Base-by-base conservation (phyloP, 371 early-diverging fungal genomes). In the Mitosporidium daphniae region DNA sequence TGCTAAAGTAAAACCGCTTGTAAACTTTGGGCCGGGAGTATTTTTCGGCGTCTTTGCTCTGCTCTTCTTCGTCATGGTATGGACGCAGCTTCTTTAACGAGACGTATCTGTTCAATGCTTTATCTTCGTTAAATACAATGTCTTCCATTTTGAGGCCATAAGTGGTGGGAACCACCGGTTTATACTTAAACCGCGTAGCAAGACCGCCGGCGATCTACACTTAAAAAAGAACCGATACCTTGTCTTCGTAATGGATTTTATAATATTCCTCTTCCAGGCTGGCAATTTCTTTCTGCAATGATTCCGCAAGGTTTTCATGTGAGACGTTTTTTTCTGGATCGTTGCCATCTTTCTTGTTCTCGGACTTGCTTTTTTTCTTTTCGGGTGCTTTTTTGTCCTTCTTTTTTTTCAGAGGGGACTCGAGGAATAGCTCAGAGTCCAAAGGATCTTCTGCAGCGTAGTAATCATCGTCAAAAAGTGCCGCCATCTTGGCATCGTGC, bases 231-330 rank as follows among this genome's bases (percentile, higher is more conserved):
- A 15, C 15, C 23, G 36, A 26, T 38, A 74, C 55, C 34, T 74
- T 58, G 39, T 80, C 84, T 41, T 82, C 80, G 38, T 69, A 71
- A 39, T 71, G 65, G n/a, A 82, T 50, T 21, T 66, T 55, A 40
- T 75, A 70, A 40, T 64, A 64, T 28, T 86, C 71, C 20, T 77
- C 75, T 10, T 23, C 32, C 29, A 31, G 5, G 33, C 33, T 1
- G 35, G 31, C 29, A 38, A 14, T 21, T 31, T 20, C 15, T 23
- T 36, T 14, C 32, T 34, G 14, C 30, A 35, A 11, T 8, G 36
- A 26, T 22, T 25, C 29, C 2, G 13, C 11, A 6, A 25, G 26
- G 22, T 11, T 21, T 25, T 30, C 21, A n/a, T 31, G 20, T 9
- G 27, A 13, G 9, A 4, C 27, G 9, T 9, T 7, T 4, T 8